Percentiles rank a stretch among this genome's conserved stretches.
Conservation (phyloP, 345 rosid genomes). For the Camelina neglecta region DNA sequence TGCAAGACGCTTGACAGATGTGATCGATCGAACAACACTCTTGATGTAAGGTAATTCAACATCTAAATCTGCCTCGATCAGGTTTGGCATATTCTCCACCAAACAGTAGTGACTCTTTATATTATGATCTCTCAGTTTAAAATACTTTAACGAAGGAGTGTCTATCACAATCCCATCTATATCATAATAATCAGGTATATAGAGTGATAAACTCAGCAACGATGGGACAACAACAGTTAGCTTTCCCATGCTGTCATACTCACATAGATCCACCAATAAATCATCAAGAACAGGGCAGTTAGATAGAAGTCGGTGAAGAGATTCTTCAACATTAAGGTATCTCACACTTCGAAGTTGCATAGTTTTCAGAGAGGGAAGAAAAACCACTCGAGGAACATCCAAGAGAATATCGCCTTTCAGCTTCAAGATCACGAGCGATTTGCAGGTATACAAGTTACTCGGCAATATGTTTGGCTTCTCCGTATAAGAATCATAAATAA, state of each 20-base stretch:
- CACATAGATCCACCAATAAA: neutral
- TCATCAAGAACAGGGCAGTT: slow-evolving; percentile 16
- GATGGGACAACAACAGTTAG: slow-evolving; percentile 11
- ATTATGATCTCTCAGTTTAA: neutral
- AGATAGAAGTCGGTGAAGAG: slow-evolving; percentile 20
- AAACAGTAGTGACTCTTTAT: neutral
- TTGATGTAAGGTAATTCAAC: neutral
- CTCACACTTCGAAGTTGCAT: neutral
- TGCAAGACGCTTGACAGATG: slow-evolving; percentile 12
- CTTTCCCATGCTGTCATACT: fast-evolving
- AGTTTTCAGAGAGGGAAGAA: slow-evolving; percentile 17
- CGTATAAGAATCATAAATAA: fast-evolving
- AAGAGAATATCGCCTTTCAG: neutral
- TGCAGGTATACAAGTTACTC: slow-evolving; percentile 1
- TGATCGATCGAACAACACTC: slow-evolving; percentile 19
- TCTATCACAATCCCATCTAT: slow-evolving; percentile 15
- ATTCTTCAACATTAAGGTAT: neutral
- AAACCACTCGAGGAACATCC: slow-evolving; percentile 17
- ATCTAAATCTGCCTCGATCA: slow-evolving; percentile 6
- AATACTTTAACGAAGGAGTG: slow-evolving; percentile 20
- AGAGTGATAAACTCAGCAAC: slow-evolving; percentile 21
- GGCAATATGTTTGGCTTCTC: neutral
- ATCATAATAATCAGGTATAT: neutral
- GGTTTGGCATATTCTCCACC: slow-evolving; percentile 19
- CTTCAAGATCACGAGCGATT: slow-evolving; percentile 4